Conservation (phyloP, 148 eudicot species). For the Rhododendron williamsianum region DNA sequence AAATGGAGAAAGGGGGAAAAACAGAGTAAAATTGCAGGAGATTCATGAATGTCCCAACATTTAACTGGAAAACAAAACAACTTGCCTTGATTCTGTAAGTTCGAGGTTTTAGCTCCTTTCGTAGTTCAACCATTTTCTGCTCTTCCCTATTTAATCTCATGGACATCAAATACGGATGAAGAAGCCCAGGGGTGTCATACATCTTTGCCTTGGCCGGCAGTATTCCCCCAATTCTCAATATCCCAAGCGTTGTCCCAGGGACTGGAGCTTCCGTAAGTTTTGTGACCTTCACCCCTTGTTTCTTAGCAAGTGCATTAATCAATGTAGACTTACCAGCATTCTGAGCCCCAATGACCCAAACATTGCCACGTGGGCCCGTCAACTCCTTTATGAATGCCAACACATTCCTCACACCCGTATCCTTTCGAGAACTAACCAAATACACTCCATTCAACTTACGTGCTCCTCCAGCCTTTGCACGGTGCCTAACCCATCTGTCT, state of each 20-base stretch:
- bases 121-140: constrained; percentile 89
- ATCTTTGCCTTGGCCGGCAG: constrained; percentile 88
- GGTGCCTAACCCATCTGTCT: constrained; percentile 91
- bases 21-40: not conserved
- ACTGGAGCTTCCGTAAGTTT: constrained; percentile 93
- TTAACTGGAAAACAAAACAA: constrained; percentile 8
- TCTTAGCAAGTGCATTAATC: constrained; percentile 80
- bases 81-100: constrained; percentile 84
- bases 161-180: constrained; percentile 84
- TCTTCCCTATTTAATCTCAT: constrained; percentile 82
- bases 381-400: constrained; percentile 59
- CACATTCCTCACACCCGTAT: constrained; percentile 87
- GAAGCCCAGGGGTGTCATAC: constrained; percentile 93
- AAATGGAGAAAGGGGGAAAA: not conserved
- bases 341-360: constrained; percentile 97
- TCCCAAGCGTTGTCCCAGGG: constrained; percentile 97
- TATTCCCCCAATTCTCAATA: constrained; percentile 83
- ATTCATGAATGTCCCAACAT: not conserved
- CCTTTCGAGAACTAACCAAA: constrained; percentile 79
- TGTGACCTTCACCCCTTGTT: constrained; percentile 72
- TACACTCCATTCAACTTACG: constrained; percentile 84
- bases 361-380: constrained; percentile 96
- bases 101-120: constrained; percentile 83
- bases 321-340: constrained; percentile 94
- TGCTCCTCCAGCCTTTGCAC: constrained; percentile 83